phyloP scores from a whole-genome alignment of 23 red algal species.

The Chondrus crispus region DNA sequence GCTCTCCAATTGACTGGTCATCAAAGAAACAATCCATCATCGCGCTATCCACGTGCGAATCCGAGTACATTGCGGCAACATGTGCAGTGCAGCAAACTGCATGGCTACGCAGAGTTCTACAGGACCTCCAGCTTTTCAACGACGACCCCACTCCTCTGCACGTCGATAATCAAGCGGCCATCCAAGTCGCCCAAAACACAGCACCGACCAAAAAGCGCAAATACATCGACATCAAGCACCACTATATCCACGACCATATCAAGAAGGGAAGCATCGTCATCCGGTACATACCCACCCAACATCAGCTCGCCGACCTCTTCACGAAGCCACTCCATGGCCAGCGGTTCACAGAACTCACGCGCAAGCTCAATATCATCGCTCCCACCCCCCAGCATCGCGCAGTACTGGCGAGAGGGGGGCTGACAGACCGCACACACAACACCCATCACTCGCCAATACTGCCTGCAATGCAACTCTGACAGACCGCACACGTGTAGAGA shows the following conservation, averaged over 20 bases:
- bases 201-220: neutral
- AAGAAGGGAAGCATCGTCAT: neutral
- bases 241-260: neutral
- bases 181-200: neutral
- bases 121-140: neutral
- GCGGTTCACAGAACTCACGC: neutral
- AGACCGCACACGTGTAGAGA: no score
- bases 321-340: conserved; percentile 7
- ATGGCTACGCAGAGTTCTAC: neutral
- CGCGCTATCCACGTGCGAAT: neutral
- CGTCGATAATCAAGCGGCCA: neutral
- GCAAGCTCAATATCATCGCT: neutral
- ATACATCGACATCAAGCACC: neutral
- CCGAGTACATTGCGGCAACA: neutral
- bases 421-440: no score
- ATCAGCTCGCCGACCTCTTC: neutral
- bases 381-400: no score
- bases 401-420: no score
- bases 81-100: neutral
- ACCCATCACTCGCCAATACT: no score
- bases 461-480: no score
- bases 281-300: neutral
- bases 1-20: neutral
- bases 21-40: neutral
- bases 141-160: neutral